Base-by-base conservation (phyloP, 2,329 filamentous ascomycete genomes). In the Arthrobotrys musiformis region DNA sequence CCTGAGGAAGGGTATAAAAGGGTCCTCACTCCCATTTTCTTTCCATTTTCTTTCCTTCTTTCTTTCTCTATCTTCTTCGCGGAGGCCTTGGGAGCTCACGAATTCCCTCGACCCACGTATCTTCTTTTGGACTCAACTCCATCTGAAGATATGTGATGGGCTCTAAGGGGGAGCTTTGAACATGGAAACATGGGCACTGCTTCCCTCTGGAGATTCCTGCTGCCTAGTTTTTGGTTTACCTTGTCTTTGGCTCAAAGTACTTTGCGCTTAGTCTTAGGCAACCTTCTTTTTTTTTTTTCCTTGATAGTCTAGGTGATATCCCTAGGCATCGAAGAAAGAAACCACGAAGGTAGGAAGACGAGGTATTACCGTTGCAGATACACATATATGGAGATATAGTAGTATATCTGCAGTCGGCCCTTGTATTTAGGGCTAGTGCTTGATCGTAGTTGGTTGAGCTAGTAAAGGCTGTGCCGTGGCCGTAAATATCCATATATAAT, bases 271-370 rank as follows among this genome's bases (percentile, higher is more conserved):
- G 24, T 28, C 40, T 28, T 19, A 4, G 19, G 19, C 22, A 26
- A 22, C 24, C 2, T 33, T 46, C 48, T 48, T 46, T 3, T 33
- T 46, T 63, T 48, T 46, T 63, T 63, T 63, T 35, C 58, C 9
- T 63, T 24, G 40, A 33, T 6, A 8, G 24, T 33, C 24, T 63
- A 46, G 58, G 58, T 40, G 9, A 17, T 63, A 40, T 15, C 35
- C 58, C 58, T 63, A 63, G 28, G 40, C 24, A 7, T 46, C 7
- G 58, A 48, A 11, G 40, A 48, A 63, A 48, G 1, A 22, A 52
- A 26, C 11, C 13, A 15, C n/a, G 26, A 60, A 15, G 22, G 37
- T 30, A 44, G 24, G 22, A 64, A 35, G n/a, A n/a, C n/a, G n/a
- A n/a, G n/a, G n/a, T n/a, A n/a, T n/a, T n/a, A n/a, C n/a, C n/a